Percentiles rank a stretch among this genome's conserved stretches.
phyloP scores from a whole-genome alignment of 306 rosid species.

The Malus orientalis region DNA sequence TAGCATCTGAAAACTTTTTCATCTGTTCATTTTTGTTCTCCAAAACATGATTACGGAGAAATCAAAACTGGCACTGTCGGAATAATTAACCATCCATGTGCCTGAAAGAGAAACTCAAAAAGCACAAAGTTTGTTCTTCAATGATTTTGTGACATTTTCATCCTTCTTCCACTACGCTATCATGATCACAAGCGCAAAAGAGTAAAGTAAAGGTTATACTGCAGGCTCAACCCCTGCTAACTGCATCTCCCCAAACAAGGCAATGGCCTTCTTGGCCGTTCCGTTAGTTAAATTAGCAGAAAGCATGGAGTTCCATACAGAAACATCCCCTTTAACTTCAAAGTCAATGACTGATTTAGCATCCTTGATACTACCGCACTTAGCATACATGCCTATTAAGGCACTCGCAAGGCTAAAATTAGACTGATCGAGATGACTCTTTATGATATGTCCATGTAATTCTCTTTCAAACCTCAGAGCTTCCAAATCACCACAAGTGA shows the following conservation, averaged over 20 bases:
- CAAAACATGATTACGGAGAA: not conserved
- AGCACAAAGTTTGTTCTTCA: not conserved
- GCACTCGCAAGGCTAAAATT: constrained; percentile 14
- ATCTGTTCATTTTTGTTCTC: not conserved
- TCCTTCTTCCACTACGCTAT: not conserved
- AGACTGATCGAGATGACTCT: constrained; percentile 10
- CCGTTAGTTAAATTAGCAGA: constrained; percentile 12
- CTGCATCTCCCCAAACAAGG: constrained; percentile 4
- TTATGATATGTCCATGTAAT: constrained; percentile 30
- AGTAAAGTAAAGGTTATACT: not conserved
- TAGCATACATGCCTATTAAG: constrained; percentile 22
- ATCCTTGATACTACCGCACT: constrained; percentile 20
- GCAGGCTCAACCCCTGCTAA: not conserved
- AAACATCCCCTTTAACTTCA: constrained; percentile 8
- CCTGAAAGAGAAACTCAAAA: not conserved
- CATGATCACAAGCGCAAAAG: not conserved
- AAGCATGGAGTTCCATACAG: constrained; percentile 15
- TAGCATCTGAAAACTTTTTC: not conserved
- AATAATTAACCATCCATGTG: not conserved
- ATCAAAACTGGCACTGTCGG: not conserved
- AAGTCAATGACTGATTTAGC: constrained; percentile 26
- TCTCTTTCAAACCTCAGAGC: constrained; percentile 25
- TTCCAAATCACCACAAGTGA: constrained; percentile 18
- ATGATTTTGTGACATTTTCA: not conserved
- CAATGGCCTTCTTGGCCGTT: constrained; percentile 13